phyloP scores from a whole-genome alignment of 2,329 filamentous ascomycete species.

The Pseudocercospora fijiensis region DNA sequence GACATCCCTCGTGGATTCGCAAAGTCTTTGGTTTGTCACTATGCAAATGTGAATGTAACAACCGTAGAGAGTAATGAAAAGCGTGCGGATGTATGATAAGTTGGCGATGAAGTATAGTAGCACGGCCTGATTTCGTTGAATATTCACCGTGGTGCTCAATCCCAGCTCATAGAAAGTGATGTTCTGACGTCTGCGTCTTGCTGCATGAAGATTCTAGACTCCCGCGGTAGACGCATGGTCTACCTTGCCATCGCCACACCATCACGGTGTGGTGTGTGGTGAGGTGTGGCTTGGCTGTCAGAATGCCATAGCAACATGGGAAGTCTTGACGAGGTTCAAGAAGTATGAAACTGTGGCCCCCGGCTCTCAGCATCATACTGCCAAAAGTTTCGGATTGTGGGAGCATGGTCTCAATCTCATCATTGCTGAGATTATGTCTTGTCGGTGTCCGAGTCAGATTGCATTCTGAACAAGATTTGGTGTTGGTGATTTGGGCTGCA shows the following conservation, averaged over 20 bases:
- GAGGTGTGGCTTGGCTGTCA: neutral
- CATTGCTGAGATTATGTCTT: neutral
- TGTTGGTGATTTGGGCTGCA: neutral
- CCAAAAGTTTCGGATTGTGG: neutral
- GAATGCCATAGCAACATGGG: neutral
- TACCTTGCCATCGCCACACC: neutral
- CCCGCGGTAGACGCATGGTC: neutral
- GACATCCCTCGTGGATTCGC: neutral
- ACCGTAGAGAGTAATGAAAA: neutral
- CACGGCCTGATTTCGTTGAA: neutral
- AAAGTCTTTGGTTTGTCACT: neutral
- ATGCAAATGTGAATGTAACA: neutral
- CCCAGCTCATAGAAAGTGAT: neutral
- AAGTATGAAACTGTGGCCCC: neutral
- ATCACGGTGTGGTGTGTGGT: neutral
- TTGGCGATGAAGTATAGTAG: neutral
- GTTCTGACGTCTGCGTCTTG: neutral
- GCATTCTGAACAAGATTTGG: neutral
- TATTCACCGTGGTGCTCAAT: neutral
- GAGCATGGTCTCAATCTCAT: neutral
- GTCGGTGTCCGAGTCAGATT: neutral
- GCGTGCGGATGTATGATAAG: neutral
- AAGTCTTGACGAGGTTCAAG: neutral
- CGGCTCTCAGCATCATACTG: neutral
- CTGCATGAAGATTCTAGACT: neutral